Evolutionary conservation across 1,139 yeast species (phyloP), one percentile per base, ranked within the genome.

Genomic region (Groenewaldozyma sp.): DNA sequence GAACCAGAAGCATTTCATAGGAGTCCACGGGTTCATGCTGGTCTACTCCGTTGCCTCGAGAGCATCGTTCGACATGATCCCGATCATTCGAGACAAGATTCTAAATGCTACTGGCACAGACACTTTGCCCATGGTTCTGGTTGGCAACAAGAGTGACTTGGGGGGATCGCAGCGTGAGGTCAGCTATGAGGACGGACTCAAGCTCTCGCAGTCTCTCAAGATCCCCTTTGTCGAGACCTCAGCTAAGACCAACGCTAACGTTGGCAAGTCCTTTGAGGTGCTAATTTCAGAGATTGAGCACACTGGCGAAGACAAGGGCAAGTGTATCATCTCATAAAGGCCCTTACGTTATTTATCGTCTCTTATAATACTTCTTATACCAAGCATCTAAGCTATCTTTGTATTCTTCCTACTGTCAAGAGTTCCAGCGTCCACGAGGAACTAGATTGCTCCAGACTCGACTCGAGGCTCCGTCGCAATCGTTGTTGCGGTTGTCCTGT

Each of bases 111-210:
- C 81, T 14, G 95, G 94, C 1, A 70, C 76, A 21, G 84, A 80
- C 43, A 65, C 72, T 29, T 72, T 82, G 16, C 95, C 95, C 4
- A 74, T 87, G 68, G 78, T 86, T 7, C 67, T 87, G 26, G 82
- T 87, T 14, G 96, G 95, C 1, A 87, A 86, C 63, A 87, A 87
- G 65, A 67, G 77, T 40, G 96, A 87, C 56, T 65, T 84, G 48
- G 66, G 64, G 47, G 81, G 75, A 50, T 64, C 83, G 28, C 51
- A 49, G 35, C 54, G 64, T 2, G 86, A 80, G 53, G 93, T 86
- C 17, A 66, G 76, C 20, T 59, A 61, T 24, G 66, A 66, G 14
- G 94, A 84, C 49, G 94, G 93, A 10, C 63, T 67, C 51, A 68
- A 67, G 35, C 63, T 83, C 46, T 88, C 93, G 3, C 65, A 68